These are phyloP conservation scores for Cryphonectria carpinicola DNA, from an alignment of 2,329 filamentous ascomycete genomes.

Conservation along the genomic window DNA sequence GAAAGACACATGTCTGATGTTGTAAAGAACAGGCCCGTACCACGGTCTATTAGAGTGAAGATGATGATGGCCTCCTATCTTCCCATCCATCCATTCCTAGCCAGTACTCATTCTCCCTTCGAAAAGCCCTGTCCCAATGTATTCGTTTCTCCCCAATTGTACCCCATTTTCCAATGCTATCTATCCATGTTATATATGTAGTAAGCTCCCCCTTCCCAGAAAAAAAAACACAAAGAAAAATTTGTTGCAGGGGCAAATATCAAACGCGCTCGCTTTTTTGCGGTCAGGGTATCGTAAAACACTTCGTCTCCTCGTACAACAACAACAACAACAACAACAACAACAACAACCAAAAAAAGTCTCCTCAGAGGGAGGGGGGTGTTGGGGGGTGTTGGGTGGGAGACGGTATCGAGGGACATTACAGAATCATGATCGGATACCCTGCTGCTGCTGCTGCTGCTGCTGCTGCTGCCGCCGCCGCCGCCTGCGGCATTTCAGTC, in stretches of 20 bases:
- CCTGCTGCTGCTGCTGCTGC: background rate
- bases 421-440: background rate
- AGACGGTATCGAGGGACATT: no score
- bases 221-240: background rate
- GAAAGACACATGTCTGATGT: background rate
- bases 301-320: background rate
- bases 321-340: no score
- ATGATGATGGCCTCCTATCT: background rate
- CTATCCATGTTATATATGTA: background rate
- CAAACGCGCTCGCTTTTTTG: conserved; percentile 21
- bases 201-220: no score
- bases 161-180: background rate
- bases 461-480: no score
- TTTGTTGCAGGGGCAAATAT: background rate
- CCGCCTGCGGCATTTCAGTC: conserved; percentile 42
- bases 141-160: background rate
- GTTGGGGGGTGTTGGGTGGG: background rate
- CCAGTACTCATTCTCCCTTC: no score
- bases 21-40: background rate
- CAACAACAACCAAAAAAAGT: background rate
- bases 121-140: background rate
- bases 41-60: background rate
- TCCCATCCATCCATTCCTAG: background rate
- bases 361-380: background rate
- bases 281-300: conserved; percentile 25